Evolutionary conservation across 495 filamentous ascomycete species (phyloP).

Genomic region (Hyaloscypha variabilis): DNA sequence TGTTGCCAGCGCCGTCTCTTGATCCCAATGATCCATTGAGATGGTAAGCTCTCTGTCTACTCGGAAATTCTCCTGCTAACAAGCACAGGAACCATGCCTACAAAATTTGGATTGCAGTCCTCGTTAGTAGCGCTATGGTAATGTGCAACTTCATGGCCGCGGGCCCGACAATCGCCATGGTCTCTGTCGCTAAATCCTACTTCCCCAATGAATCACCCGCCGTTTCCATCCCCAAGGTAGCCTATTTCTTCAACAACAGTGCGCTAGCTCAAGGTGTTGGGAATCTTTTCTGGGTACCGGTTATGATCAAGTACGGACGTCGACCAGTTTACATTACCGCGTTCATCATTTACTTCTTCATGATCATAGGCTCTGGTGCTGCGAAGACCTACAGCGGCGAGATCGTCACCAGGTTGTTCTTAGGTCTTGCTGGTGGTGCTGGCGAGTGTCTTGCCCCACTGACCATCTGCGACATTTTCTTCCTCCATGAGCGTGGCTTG

Average conservation of each 20-base stretch:
- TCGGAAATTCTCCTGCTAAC: not conserved
- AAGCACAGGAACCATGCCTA: slow-evolving; percentile 43
- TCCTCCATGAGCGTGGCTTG: slow-evolving; percentile 56
- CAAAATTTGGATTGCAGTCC: slow-evolving; percentile 48
- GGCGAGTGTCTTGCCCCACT: slow-evolving; percentile 51
- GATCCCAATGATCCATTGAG: slow-evolving; percentile 65
- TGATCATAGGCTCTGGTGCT: slow-evolving; percentile 46
- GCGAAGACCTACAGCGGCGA: slow-evolving; percentile 43
- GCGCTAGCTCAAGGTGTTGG: slow-evolving; percentile 43
- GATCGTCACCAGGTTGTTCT: slow-evolving; percentile 45
- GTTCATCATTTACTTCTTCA: slow-evolving; percentile 44
- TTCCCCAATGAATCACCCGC: too few relatives aligned
- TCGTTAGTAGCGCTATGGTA: slow-evolving; percentile 52
- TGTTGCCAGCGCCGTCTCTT: slow-evolving; percentile 57
- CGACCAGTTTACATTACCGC: slow-evolving; percentile 53
- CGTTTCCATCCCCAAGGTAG: too few relatives aligned
- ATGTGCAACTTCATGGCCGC: slow-evolving; percentile 57
- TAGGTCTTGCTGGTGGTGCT: slow-evolving; percentile 51
- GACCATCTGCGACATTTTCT: slow-evolving; percentile 58
- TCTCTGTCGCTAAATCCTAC: too few relatives aligned
- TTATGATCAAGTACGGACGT: slow-evolving; percentile 55
- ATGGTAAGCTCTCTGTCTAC: slow-evolving; percentile 33
- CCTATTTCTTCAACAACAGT: slow-evolving; percentile 48
- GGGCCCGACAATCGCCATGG: slow-evolving; percentile 52
- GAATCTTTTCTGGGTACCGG: slow-evolving; percentile 56